Evolutionary conservation across 192 early-diverging fungal genomes (phyloP).

Genomic region (Coemansia sp.): DNA sequence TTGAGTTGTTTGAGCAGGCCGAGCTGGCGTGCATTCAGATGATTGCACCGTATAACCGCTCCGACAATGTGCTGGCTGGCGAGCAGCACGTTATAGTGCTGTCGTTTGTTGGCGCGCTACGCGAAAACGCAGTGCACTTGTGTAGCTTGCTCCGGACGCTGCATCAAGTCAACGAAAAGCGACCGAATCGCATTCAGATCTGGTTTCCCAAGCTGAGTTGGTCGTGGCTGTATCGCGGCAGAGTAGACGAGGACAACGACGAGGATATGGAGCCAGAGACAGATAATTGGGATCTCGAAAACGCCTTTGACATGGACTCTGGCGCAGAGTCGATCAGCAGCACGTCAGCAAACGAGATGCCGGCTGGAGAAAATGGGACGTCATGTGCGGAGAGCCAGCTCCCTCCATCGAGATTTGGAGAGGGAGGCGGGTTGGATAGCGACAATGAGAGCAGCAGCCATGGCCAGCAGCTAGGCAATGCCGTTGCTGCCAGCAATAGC

Average conservation of each 20-base stretch:
- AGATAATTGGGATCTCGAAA: constrained; percentile 29
- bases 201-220: constrained; percentile 38
- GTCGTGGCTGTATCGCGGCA: constrained; percentile 32
- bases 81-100: constrained; percentile 28
- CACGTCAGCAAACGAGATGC: background rate
- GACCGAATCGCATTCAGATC: constrained; percentile 17
- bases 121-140: constrained; percentile 34
- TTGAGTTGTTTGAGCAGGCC: constrained; percentile 19
- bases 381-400: background rate
- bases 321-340: constrained; percentile 1
- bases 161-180: constrained; percentile 11
- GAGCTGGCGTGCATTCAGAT: constrained; percentile 17
- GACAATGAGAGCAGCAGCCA: background rate
- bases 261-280: constrained; percentile 12
- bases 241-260: constrained; percentile 18
- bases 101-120: constrained; percentile 40
- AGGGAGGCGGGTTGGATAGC: background rate
- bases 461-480: background rate
- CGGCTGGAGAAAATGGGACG: background rate
- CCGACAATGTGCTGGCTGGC: constrained; percentile 10
- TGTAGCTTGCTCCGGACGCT: constrained; percentile 16
- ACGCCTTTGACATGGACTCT: constrained; percentile 15
- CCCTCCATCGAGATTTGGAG: background rate
- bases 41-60: constrained; percentile 21
- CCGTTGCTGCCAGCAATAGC: background rate